Percentiles rank a stretch among this genome's conserved stretches.
Conservation (phyloP, 2,329 filamentous ascomycete genomes). For the Didymella pinodella region DNA sequence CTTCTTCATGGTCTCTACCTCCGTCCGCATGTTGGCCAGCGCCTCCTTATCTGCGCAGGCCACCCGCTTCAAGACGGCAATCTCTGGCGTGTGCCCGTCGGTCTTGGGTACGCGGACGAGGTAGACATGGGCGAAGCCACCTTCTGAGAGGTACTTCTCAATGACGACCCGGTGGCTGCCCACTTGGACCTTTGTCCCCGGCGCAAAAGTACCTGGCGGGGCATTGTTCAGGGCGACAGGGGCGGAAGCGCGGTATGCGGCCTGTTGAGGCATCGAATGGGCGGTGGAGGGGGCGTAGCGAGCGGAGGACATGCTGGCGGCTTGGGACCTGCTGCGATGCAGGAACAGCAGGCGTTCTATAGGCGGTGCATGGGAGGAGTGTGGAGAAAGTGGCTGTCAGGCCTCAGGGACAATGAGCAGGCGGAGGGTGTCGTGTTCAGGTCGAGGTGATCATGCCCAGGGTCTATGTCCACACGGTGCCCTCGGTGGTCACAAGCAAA, state of each 20-base stretch:
- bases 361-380: conserved; percentile 41
- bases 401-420: conserved; percentile 25
- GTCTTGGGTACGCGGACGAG: conserved; percentile 81
- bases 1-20: conserved; percentile 99
- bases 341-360: conserved; percentile 42
- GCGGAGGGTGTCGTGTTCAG: conserved; percentile 32
- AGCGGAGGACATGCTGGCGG: conserved; percentile 51
- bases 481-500: conserved; percentile 34
- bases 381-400: conserved; percentile 16
- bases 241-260: conserved; percentile 46
- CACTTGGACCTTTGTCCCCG: conserved; percentile 96
- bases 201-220: conserved; percentile 79
- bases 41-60: conserved; percentile 96
- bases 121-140: conserved; percentile 98
- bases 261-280: conserved; percentile 47
- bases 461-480: conserved; percentile 23
- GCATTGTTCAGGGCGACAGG: conserved; percentile 46
- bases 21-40: conserved; percentile 93
- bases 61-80: conserved; percentile 90
- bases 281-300: conserved; percentile 49
- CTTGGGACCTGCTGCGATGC: conserved; percentile 46
- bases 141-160: conserved; percentile 96
- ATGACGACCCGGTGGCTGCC: conserved; percentile 92
- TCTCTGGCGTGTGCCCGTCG: conserved; percentile 77
- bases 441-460: conserved; percentile 24